Evolutionary conservation across 495 filamentous ascomycete genomes (phyloP).

Genomic region (Coniosporium apollinis): DNA sequence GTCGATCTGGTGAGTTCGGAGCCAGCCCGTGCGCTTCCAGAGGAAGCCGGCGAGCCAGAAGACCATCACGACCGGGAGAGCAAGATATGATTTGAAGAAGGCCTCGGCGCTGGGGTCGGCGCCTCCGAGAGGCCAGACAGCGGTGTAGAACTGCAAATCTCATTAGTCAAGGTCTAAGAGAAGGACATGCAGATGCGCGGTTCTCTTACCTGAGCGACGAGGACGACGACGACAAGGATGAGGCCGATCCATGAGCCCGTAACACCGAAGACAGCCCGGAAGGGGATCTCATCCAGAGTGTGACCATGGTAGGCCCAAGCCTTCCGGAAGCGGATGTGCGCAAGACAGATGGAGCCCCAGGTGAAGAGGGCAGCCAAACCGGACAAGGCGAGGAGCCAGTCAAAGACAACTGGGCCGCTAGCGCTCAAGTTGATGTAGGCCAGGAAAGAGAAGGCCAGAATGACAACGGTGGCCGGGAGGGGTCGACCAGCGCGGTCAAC

Average conservation of each 20-base stretch:
- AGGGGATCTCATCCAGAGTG: constrained; percentile 58
- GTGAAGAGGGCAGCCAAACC: constrained; percentile 84
- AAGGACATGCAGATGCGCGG: background rate
- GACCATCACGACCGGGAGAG: constrained; percentile 37
- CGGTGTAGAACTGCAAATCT: constrained; percentile 29
- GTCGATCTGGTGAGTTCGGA: constrained; percentile 38
- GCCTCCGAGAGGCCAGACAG: too few relatives aligned
- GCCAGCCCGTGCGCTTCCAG: constrained; percentile 46
- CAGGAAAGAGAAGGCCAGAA: constrained; percentile 55
- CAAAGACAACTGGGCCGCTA: too few relatives aligned
- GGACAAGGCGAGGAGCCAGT: constrained; percentile 81
- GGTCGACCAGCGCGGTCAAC: constrained; percentile 75
- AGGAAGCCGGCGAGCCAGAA: constrained; percentile 36
- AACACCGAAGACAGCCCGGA: constrained; percentile 62
- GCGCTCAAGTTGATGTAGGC: too few relatives aligned
- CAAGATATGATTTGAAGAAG: constrained; percentile 51
- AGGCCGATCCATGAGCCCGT: constrained; percentile 76
- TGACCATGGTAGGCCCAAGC: constrained; percentile 60
- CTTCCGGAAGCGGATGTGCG: constrained; percentile 80
- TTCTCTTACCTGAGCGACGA: constrained; percentile 58
- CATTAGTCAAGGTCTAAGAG: background rate
- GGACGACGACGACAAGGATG: constrained; percentile 59
- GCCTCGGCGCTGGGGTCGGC: constrained; percentile 28
- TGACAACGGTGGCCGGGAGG: constrained; percentile 51
- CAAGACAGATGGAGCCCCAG: constrained; percentile 77